Evolutionary conservation across 2,329 filamentous ascomycete species (phyloP).

Genomic region (Lasiodiplodia sp.): DNA sequence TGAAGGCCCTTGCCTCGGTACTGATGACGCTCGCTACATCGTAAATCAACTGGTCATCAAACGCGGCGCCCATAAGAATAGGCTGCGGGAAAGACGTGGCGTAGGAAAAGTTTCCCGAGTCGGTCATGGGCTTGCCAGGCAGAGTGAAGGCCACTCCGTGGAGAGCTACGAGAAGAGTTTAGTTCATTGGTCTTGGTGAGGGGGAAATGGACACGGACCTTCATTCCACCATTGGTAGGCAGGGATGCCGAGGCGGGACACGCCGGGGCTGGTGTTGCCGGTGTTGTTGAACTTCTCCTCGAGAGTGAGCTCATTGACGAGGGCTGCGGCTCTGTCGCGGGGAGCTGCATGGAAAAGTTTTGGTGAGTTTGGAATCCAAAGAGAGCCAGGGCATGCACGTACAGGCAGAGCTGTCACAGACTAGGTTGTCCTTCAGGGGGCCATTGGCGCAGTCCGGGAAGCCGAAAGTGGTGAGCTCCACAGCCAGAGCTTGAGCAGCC

Average conservation of each 20-base stretch:
- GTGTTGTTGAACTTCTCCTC: constrained; percentile 61
- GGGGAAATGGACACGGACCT: constrained; percentile 35
- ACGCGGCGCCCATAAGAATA: constrained; percentile 67
- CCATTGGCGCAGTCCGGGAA: constrained; percentile 62
- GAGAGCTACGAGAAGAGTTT: background rate
- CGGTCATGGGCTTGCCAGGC: constrained; percentile 62
- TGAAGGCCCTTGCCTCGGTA: constrained; percentile 71
- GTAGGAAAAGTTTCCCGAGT: constrained; percentile 61
- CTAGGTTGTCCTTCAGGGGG: constrained; percentile 57
- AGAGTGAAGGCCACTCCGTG: constrained; percentile 59
- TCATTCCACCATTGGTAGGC: constrained; percentile 69
- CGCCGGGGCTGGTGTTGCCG: constrained; percentile 57
- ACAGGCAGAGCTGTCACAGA: constrained; percentile 58
- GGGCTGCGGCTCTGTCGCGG: constrained; percentile 53
- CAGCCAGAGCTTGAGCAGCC: constrained; percentile 13
- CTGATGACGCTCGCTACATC: constrained; percentile 63
- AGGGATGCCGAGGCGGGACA: constrained; percentile 63
- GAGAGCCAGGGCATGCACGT: constrained; percentile 27
- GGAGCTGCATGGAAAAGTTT: constrained; percentile 31
- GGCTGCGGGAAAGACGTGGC: constrained; percentile 72
- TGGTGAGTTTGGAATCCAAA: background rate
- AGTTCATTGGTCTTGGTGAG: background rate
- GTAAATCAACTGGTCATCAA: constrained; percentile 68
- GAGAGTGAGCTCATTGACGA: constrained; percentile 60
- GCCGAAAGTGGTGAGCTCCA: constrained; percentile 11